These are phyloP conservation scores for Tylopilus intermedius DNA, from an alignment of 768 basidiomycete species.

Conservation along the genomic window DNA sequence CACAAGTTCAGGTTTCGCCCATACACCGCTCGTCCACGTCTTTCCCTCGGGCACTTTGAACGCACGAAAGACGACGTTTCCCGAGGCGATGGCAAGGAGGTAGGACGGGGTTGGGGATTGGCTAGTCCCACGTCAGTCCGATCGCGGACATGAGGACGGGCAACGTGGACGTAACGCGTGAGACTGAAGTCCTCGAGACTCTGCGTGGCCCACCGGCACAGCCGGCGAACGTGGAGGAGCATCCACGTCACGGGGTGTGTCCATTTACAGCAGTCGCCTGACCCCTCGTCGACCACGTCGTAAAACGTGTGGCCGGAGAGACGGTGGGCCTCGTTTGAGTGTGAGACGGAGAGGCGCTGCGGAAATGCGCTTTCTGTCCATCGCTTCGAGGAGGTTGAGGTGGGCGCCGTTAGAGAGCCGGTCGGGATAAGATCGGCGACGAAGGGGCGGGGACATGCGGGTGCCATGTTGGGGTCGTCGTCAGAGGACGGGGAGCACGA, in stretches of 20 bases:
- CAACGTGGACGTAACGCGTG: background rate
- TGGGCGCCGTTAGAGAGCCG: constrained; percentile 18
- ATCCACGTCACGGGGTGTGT: background rate
- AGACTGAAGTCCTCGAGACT: constrained; percentile 19
- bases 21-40: too few relatives aligned
- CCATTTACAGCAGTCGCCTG: background rate
- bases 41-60: too few relatives aligned
- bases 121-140: too few relatives aligned
- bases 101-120: too few relatives aligned
- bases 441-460: constrained; percentile 13
- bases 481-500: constrained; percentile 19
- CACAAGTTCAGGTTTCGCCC: too few relatives aligned
- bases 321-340: constrained; percentile 10
- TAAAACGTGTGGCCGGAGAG: constrained; percentile 28
- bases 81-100: too few relatives aligned
- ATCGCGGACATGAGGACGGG: too few relatives aligned
- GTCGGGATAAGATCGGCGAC: constrained; percentile 24
- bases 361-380: constrained; percentile 13
- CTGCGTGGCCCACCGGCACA: constrained; percentile 5
- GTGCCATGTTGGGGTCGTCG: constrained; percentile 8
- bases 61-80: too few relatives aligned
- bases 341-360: constrained; percentile 4
- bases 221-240: too few relatives aligned
- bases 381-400: constrained; percentile 26
- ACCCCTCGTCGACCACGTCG: constrained; percentile 9